Conservation (phyloP, 108 stramenopile genomes). For the Fragilariopsis cylindrus region DNA sequence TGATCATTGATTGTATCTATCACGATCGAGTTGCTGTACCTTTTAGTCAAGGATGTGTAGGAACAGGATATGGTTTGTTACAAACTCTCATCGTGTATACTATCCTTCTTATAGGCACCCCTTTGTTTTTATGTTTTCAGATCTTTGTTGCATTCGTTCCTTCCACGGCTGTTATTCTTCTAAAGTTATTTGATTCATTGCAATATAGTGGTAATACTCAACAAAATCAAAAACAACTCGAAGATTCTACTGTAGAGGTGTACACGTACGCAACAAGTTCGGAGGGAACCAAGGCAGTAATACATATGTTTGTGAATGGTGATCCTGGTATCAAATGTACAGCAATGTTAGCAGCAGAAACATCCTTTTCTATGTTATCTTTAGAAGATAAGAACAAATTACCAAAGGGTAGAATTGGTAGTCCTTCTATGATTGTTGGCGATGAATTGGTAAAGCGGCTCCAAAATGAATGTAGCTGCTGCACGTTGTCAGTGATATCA, state of each 20-base stretch:
- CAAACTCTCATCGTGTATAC: background rate
- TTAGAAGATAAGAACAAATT: background rate
- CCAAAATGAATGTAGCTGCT: background rate
- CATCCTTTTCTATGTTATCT: slow-evolving; percentile 1
- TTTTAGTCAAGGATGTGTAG: background rate
- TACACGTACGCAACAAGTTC: slow-evolving; percentile 11
- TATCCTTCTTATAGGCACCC: background rate
- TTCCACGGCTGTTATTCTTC: background rate
- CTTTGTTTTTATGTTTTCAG: background rate
- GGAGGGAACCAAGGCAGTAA: background rate
- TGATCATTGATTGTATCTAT: background rate
- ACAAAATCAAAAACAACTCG: background rate
- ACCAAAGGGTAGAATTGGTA: slow-evolving; percentile 8
- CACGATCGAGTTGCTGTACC: slow-evolving; percentile 3
- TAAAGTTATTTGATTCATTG: slow-evolving; percentile 1
- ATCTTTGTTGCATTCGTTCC: background rate
- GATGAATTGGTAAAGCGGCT: slow-evolving; percentile 8
- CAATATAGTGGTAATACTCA: slow-evolving; percentile 3
- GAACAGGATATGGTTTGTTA: slow-evolving; percentile 3
- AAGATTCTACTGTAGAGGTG: background rate
- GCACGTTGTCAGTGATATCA: background rate
- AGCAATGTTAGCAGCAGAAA: background rate
- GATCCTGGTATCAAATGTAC: slow-evolving; percentile 7
- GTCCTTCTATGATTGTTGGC: slow-evolving; percentile 3
- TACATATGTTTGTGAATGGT: background rate